phyloP scores from a whole-genome alignment of 805 yeast genomes.

The Hanseniaspora guilliermondii region DNA sequence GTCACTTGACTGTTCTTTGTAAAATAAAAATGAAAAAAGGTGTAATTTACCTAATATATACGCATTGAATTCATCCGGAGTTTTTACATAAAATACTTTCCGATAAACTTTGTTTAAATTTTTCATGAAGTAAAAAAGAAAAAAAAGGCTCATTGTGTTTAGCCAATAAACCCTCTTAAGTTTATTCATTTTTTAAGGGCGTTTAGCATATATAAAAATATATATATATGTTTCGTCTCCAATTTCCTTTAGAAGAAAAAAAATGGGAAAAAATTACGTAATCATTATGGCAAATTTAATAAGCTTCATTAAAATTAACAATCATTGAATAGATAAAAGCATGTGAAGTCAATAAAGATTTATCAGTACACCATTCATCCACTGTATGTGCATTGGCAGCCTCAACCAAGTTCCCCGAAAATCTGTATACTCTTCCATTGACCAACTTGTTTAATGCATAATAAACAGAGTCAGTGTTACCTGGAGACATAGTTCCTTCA shows the following conservation, averaged over 20 bases:
- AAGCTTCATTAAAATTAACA: conserved; percentile 13
- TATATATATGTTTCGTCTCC: neutral
- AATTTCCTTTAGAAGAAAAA: neutral
- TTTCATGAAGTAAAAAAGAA: neutral
- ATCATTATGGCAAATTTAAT: neutral
- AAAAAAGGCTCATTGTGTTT: neutral
- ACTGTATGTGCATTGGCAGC: conserved; percentile 16
- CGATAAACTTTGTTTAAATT: neutral
- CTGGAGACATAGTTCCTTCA: conserved; percentile 16
- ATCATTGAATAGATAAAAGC: conserved; percentile 17
- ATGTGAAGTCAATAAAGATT: conserved; percentile 14
- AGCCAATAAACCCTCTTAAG: no score
- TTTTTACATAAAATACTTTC: neutral
- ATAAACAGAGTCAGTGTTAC: conserved; percentile 17
- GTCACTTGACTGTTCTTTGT: no score
- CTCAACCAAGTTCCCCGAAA: conserved; percentile 13
- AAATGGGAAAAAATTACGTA: neutral
- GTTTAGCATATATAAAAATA: no score
- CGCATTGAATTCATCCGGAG: neutral
- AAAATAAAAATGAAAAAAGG: no score
- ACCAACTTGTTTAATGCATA: conserved; percentile 14
- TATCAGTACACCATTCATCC: conserved; percentile 16
- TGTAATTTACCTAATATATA: no score
- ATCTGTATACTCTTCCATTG: conserved; percentile 16
- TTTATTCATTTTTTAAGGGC: no score